These are phyloP conservation scores for Dothistroma septosporum DNA, from an alignment of 2,329 filamentous ascomycete genomes.

Conservation along the genomic window DNA sequence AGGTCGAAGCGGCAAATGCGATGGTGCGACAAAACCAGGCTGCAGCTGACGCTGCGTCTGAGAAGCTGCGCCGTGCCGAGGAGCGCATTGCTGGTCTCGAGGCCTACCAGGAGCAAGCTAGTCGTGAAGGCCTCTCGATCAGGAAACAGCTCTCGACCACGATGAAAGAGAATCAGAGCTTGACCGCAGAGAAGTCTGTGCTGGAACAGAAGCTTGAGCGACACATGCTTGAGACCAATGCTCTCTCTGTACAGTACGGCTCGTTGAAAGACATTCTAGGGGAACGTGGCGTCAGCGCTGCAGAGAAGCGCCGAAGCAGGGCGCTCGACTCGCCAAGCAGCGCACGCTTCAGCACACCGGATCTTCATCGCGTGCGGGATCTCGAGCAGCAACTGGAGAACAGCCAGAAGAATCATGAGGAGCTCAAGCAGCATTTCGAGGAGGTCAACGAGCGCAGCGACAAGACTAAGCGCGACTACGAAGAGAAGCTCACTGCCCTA, in stretches of 20 bases:
- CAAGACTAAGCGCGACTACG: conserved; percentile 82
- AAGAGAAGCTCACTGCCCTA: conserved; percentile 87
- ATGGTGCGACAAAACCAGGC: conserved; percentile 84
- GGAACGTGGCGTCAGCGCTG: conserved; percentile 81
- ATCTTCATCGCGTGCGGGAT: conserved; percentile 72
- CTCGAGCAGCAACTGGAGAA: conserved; percentile 82
- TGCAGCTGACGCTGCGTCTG: conserved; percentile 79
- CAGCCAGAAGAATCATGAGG: conserved; percentile 75
- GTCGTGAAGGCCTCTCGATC: conserved; percentile 83
- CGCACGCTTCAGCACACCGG: conserved; percentile 66
- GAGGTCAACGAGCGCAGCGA: conserved; percentile 73
- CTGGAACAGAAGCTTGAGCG: conserved; percentile 76
- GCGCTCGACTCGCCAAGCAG: conserved; percentile 65
- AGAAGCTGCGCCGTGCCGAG: conserved; percentile 86
- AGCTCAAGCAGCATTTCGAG: conserved; percentile 73
- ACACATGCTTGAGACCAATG: conserved; percentile 90
- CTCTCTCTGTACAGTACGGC: conserved; percentile 83
- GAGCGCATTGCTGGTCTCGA: conserved; percentile 95
- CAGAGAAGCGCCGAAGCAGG: conserved; percentile 66
- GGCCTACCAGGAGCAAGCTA: conserved; percentile 95
- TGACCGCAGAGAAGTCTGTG: conserved; percentile 76
- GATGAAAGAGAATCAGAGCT: conserved; percentile 75
- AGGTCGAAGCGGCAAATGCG: conserved; percentile 71
- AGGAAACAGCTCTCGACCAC: conserved; percentile 83
- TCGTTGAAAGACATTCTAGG: conserved; percentile 88